Evolutionary conservation across 108 stramenopile genomes (phyloP).

Genomic region (Hondaea fermentalgiana): DNA sequence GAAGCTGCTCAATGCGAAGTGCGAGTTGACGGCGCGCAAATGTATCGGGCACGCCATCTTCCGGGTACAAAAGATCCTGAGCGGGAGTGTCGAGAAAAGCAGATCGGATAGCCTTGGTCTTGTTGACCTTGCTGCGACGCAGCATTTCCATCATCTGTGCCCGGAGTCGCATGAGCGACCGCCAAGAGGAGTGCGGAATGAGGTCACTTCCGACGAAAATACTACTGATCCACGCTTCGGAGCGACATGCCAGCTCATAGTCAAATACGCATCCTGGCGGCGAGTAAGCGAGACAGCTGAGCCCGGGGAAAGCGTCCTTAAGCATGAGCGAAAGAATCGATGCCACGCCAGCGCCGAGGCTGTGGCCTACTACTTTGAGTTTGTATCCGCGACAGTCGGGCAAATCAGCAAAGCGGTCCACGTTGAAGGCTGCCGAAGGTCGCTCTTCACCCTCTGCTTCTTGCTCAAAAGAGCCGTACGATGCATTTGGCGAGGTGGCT

Average conservation of each 20-base stretch:
- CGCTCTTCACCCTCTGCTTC: background rate
- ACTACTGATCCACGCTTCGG: background rate
- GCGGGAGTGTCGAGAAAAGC: background rate
- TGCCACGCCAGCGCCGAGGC: slow-evolving; percentile 79
- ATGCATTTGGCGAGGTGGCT: background rate
- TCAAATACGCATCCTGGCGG: slow-evolving; percentile 61
- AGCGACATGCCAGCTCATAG: background rate
- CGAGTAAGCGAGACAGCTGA: slow-evolving; percentile 67
- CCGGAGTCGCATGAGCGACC: background rate
- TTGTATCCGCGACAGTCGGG: slow-evolving; percentile 11
- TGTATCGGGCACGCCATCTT: background rate
- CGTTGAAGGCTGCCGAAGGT: background rate
- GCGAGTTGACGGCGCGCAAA: background rate
- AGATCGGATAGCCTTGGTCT: background rate
- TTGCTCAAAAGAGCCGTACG: background rate
- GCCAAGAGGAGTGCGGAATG: background rate
- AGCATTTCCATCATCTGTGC: slow-evolving; percentile 3
- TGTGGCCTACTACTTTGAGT: slow-evolving; percentile 79
- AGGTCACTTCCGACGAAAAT: slow-evolving; percentile 11
- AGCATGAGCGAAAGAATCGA: slow-evolving; percentile 76
- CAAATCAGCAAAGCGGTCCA: background rate
- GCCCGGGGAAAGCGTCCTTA: slow-evolving; percentile 52
- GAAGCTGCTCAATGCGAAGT: background rate
- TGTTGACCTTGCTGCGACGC: background rate
- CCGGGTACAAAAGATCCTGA: background rate